phyloP scores from a whole-genome alignment of 805 yeast species.

The Kodamaea jinghongensis region DNA sequence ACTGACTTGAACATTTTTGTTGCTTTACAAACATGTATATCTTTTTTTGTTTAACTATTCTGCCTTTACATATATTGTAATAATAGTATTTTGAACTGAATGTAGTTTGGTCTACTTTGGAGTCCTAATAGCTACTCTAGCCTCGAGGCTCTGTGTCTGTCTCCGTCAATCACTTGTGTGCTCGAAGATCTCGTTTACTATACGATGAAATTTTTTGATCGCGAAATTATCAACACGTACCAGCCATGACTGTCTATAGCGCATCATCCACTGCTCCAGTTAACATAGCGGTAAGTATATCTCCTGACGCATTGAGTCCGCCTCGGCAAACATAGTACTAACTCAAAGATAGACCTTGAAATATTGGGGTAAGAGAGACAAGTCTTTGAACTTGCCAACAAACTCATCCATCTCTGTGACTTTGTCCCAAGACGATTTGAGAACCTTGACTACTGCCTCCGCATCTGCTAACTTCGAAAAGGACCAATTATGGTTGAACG shows the following conservation, averaged over 20 bases:
- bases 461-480: conserved; percentile 52
- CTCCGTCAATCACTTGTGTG: neutral
- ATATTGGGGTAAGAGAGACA: conserved; percentile 98
- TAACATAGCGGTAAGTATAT: conserved; percentile 63
- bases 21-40: too few species aligned
- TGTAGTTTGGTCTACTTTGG: too few species aligned
- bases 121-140: too few species aligned
- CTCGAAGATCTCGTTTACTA: neutral
- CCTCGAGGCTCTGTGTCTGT: too few species aligned
- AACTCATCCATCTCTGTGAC: conserved; percentile 96
- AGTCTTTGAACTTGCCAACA: conserved; percentile 84
- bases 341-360: conserved; percentile 63
- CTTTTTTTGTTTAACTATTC: too few species aligned
- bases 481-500: conserved; percentile 84
- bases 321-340: conserved; percentile 6
- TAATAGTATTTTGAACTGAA: too few species aligned
- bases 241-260: conserved; percentile 50
- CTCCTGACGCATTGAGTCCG: too few species aligned
- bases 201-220: conserved; percentile 1
- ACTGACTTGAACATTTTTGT: too few species aligned
- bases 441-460: conserved; percentile 89
- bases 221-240: neutral
- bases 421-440: conserved; percentile 81
- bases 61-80: too few species aligned
- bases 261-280: conserved; percentile 96